Conservation (phyloP, 345 rosid species). For the Citrus sp. region DNA sequence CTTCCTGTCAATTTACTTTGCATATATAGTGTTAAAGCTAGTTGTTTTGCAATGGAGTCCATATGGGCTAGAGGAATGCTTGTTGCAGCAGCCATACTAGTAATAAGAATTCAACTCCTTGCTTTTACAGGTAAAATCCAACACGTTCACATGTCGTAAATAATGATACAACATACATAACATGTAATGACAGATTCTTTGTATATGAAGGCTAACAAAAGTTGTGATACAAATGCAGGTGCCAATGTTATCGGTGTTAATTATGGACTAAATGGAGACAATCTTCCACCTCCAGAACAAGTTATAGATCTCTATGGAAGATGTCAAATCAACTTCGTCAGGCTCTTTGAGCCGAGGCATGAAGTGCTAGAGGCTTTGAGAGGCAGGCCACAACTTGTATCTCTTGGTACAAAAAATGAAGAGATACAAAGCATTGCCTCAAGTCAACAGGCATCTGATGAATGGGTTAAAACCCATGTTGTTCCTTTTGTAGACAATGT, state of each 20-base stretch:
- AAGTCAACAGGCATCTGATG: slow-evolving; percentile 18
- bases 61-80: not conserved
- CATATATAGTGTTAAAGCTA: not conserved
- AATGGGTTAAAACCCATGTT: slow-evolving; percentile 27
- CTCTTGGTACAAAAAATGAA: slow-evolving; percentile 30
- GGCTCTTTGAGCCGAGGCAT: slow-evolving; percentile 34
- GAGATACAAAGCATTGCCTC: slow-evolving; percentile 26
- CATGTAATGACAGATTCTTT: not conserved
- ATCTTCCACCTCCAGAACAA: slow-evolving; percentile 35
- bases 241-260: not conserved
- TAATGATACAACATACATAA: not conserved
- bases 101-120: not conserved
- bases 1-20: not conserved
- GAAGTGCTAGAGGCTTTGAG: slow-evolving; percentile 30
- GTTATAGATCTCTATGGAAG: slow-evolving; percentile 30
- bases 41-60: not conserved
- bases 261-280: slow-evolving; percentile 21
- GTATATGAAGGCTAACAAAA: not conserved
- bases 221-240: not conserved
- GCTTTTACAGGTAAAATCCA: not conserved
- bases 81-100: not conserved
- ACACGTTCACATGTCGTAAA: not conserved
- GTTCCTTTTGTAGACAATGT: not conserved
- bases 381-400: slow-evolving; percentile 18
- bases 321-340: slow-evolving; percentile 14